A percentile compares a stretch with the other conserved stretches of the same genome.
Evolutionary conservation across 1,284 basidiomycete species (phyloP).

Genomic region (Ceratobasidium sp.): DNA sequence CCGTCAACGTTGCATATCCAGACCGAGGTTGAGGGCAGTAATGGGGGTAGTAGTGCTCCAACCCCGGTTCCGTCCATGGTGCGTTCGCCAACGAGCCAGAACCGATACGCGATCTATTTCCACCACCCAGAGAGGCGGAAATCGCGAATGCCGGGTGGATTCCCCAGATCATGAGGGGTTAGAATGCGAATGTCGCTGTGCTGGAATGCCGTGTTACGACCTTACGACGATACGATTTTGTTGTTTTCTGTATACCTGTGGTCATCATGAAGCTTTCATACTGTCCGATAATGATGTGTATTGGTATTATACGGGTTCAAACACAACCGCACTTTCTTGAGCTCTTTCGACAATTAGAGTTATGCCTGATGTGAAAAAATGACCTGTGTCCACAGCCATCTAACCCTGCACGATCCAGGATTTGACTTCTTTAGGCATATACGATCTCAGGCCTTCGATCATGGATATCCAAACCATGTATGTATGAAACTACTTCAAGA

Average conservation of each 20-base stretch:
- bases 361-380: too few relatives aligned
- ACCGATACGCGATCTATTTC: conserved; percentile 69
- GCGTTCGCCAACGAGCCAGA: conserved; percentile 43
- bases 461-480: too few relatives aligned
- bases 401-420: too few relatives aligned
- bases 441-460: too few relatives aligned
- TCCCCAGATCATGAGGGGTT: conserved; percentile 46
- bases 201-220: not conserved
- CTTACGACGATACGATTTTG: not conserved
- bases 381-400: too few relatives aligned
- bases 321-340: too few relatives aligned
- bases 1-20: conserved; percentile 39
- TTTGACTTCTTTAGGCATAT: too few relatives aligned
- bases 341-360: too few relatives aligned
- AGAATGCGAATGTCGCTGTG: not conserved
- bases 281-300: not conserved
- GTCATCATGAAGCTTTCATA: not conserved
- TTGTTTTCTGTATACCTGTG: conserved; percentile 1
- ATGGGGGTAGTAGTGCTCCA: conserved; percentile 33
- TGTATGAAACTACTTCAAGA: too few relatives aligned
- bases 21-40: conserved; percentile 15
- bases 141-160: conserved; percentile 62
- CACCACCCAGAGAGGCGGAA: conserved; percentile 75
- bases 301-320: too few relatives aligned
- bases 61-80: conserved; percentile 22